Percentiles rank a stretch among this genome's conserved stretches.
phyloP scores from a whole-genome alignment of 2,329 filamentous ascomycete genomes.

The Nigrospora sphaerica region DNA sequence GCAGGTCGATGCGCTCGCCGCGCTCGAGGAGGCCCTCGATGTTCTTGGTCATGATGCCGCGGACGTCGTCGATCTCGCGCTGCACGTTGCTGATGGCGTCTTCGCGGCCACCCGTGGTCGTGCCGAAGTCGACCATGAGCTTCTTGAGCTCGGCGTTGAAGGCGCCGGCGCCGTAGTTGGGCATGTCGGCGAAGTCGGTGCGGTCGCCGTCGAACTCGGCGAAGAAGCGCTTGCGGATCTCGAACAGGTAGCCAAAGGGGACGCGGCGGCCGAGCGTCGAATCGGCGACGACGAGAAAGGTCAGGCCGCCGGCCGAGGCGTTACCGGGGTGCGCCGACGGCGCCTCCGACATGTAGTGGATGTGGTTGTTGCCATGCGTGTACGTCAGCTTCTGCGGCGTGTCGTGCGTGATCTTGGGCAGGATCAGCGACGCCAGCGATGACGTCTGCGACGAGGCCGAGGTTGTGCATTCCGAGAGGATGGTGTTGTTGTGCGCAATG shows the following conservation, averaged over 20 bases:
- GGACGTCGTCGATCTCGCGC: slow-evolving; percentile 85
- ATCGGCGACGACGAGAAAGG: slow-evolving; percentile 85
- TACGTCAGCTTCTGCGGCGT: slow-evolving; percentile 85
- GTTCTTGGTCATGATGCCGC: slow-evolving; percentile 92
- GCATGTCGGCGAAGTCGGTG: slow-evolving; percentile 70
- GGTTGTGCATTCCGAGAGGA: slow-evolving; percentile 86
- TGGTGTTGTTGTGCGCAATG: slow-evolving; percentile 88
- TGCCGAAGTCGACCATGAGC: slow-evolving; percentile 80
- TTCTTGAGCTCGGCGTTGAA: slow-evolving; percentile 76
- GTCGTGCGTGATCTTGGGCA: slow-evolving; percentile 85
- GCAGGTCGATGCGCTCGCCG: slow-evolving; percentile 84
- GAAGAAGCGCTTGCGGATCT: slow-evolving; percentile 85
- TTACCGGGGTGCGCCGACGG: slow-evolving; percentile 55
- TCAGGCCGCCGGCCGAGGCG: slow-evolving; percentile 70
- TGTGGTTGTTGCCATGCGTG: slow-evolving; percentile 84
- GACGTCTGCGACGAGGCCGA: slow-evolving; percentile 77
- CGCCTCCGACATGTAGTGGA: slow-evolving; percentile 90
- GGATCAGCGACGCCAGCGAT: slow-evolving; percentile 84
- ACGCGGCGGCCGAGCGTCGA: slow-evolving; percentile 77
- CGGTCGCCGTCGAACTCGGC: slow-evolving; percentile 55
- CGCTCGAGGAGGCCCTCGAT: slow-evolving; percentile 85
- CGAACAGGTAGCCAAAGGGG: slow-evolving; percentile 85
- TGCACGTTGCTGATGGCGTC: slow-evolving; percentile 81
- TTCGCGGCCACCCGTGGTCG: slow-evolving; percentile 64
- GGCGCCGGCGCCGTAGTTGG: slow-evolving; percentile 80